Conservation (phyloP, 306 rosid species). For the Castanospermum australe region DNA sequence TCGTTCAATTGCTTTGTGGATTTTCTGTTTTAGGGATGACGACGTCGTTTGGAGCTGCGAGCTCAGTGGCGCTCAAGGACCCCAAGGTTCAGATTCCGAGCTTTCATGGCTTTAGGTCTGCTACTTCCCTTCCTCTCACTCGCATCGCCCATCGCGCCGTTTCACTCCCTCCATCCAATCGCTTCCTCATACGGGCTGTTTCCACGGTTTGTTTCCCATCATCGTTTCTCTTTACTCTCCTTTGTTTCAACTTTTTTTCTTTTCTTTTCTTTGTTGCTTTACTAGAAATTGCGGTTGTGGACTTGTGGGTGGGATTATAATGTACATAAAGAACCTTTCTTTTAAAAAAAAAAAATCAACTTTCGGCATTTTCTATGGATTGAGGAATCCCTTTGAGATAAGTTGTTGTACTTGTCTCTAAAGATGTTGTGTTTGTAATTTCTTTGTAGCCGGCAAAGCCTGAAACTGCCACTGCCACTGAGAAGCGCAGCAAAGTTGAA, state of each 20-base stretch:
- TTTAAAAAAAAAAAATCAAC: too few relatives aligned
- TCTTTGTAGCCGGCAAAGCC: slow-evolving; percentile 63
- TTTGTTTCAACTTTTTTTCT: not conserved
- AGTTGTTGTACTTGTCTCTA: not conserved
- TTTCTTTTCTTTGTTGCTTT: not conserved
- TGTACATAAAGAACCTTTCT: too few relatives aligned
- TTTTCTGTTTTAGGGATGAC: slow-evolving; percentile 39
- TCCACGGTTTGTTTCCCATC: slow-evolving; percentile 56
- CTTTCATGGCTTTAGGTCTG: slow-evolving; percentile 60
- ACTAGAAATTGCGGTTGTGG: too few relatives aligned
- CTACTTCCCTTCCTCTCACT: slow-evolving; percentile 48
- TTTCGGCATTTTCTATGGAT: too few relatives aligned
- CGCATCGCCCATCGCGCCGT: slow-evolving; percentile 33
- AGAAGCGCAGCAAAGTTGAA: slow-evolving; percentile 96
- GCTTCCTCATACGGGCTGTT: slow-evolving; percentile 61
- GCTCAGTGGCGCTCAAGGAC: slow-evolving; percentile 50
- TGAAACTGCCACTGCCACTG: slow-evolving; percentile 45
- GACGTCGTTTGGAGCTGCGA: slow-evolving; percentile 63
- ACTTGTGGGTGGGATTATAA: too few relatives aligned
- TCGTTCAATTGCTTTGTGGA: not conserved
- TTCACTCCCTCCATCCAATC: slow-evolving; percentile 41
- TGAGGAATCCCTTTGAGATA: not conserved
- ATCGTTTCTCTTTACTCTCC: not conserved
- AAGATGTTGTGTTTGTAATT: slow-evolving; percentile 2
- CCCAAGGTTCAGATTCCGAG: slow-evolving; percentile 59